Evolutionary conservation across 2,329 filamentous ascomycete species (phyloP).

Genomic region (Fusarium luffae): DNA sequence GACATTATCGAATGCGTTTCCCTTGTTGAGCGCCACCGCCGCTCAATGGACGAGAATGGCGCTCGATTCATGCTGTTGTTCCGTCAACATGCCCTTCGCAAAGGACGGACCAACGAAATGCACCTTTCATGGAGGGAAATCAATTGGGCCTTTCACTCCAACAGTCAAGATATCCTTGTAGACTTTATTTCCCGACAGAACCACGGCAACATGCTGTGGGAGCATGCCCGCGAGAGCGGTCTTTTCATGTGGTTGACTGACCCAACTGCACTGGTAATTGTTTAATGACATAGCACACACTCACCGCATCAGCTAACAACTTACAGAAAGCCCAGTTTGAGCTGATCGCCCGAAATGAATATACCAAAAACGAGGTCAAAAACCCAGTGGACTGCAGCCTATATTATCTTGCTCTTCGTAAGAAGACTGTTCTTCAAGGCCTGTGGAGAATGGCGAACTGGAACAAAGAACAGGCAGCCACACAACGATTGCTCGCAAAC

Average conservation of each 20-base stretch:
- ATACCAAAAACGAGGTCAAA: slow-evolving; percentile 86
- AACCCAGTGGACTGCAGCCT: slow-evolving; percentile 92
- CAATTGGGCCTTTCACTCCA: slow-evolving; percentile 85
- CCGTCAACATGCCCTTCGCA: slow-evolving; percentile 79
- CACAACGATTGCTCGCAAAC: slow-evolving; percentile 83
- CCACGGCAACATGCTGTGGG: slow-evolving; percentile 84
- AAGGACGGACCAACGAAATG: slow-evolving; percentile 71
- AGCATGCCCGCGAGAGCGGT: slow-evolving; percentile 84
- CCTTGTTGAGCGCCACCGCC: slow-evolving; percentile 84
- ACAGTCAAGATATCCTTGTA: slow-evolving; percentile 87
- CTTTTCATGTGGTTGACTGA: slow-evolving; percentile 96
- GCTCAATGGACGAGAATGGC: slow-evolving; percentile 91
- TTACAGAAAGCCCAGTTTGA: slow-evolving; percentile 76
- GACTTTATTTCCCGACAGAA: slow-evolving; percentile 86
- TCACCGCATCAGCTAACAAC: slow-evolving; percentile 11
- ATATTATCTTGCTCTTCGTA: slow-evolving; percentile 89
- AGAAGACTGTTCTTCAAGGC: slow-evolving; percentile 89
- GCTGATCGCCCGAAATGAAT: slow-evolving; percentile 90
- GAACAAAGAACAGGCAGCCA: slow-evolving; percentile 86
- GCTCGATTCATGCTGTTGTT: slow-evolving; percentile 90
- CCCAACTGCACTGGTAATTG: slow-evolving; percentile 74
- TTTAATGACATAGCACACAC: neutral
- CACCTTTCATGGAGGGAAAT: slow-evolving; percentile 83
- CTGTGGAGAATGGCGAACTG: slow-evolving; percentile 95
- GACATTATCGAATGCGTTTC: slow-evolving; percentile 88